phyloP scores from a whole-genome alignment of 2,329 filamentous ascomycete genomes.

The Colletotrichum coccodes region DNA sequence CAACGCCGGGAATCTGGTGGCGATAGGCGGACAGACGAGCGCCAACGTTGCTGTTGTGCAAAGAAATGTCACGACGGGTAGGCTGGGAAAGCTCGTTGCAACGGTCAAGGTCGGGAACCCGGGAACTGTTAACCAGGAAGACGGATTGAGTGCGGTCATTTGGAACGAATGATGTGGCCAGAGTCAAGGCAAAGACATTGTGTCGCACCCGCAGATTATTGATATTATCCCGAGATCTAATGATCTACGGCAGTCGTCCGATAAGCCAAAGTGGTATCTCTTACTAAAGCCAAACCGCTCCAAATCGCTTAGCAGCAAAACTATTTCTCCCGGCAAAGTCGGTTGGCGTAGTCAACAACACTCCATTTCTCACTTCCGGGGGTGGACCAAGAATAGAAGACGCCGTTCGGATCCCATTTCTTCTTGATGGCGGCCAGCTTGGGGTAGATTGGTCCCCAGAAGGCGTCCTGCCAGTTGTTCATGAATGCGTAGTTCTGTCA shows the following conservation, averaged over 20 bases:
- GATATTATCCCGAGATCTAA: not conserved
- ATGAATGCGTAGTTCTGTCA: conserved; percentile 32
- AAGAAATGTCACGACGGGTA: conserved; percentile 64
- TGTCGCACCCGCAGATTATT: not conserved
- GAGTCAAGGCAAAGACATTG: too few species aligned
- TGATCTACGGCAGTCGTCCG: not conserved
- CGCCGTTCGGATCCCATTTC: conserved; percentile 55
- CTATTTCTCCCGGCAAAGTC: conserved; percentile 30
- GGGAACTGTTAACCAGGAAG: conserved; percentile 53
- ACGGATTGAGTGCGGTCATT: conserved; percentile 58
- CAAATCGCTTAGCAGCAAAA: not conserved
- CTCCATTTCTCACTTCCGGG: conserved; percentile 32
- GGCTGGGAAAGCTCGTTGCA: conserved; percentile 59
- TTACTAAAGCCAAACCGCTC: not conserved
- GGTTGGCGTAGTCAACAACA: conserved; percentile 28
- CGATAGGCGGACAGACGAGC: conserved; percentile 71
- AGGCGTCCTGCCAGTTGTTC: conserved; percentile 32
- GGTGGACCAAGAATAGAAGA: conserved; percentile 52
- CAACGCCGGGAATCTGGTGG: conserved; percentile 66
- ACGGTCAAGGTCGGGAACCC: conserved; percentile 50
- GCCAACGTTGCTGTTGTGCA: conserved; percentile 67
- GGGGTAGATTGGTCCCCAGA: conserved; percentile 30
- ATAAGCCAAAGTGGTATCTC: conserved; percentile 15
- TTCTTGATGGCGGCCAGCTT: conserved; percentile 56
- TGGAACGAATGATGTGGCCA: conserved; percentile 58